Evolutionary conservation across 352 stramenopile genomes (phyloP), one percentile per base, ranked within the genome.

Genomic region (Elongisporangium anandrum): DNA sequence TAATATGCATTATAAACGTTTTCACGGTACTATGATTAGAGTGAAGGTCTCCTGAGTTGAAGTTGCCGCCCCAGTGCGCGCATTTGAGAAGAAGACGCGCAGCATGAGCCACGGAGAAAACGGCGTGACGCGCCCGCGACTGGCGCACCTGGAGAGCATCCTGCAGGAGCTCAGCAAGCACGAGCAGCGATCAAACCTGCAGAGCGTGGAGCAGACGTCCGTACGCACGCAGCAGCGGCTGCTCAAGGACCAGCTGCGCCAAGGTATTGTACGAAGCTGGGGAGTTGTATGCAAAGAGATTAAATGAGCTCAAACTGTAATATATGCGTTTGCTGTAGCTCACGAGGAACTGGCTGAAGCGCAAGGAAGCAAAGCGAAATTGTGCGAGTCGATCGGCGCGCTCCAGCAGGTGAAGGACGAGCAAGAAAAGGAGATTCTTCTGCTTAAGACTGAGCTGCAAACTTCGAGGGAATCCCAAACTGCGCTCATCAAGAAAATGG

Each of bases 311-410:
- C 20, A 34, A 20, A 26, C 21, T 29, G n/a, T 59, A 38, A 55
- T 56, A 20, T 13, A 12, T 26, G 10, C 56, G 19, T 49, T 3
- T 50, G 56, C 63, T 52, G 10, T 24, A 90, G 81, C 70, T 10
- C 77, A 85, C 71, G 74, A 88, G 59, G 80, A 88, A 49, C 59
- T 92, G 24, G 73, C 63, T 29, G 52, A 52, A 41, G 64, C 71
- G 4, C 73, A 84, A 48, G 54, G 61, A 9, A 74, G 71, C 51
- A 88, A 78, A 57, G 64, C 64, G 24, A 76, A 73, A 54, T 26
- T 90, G 22, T 92, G 73, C 60, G 77, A 81, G 55, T 68, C 81
- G 64, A 76, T 89, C 26, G 83, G 83, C 0, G 66, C 56, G 21
- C 60, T 92, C 22, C 71, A 85, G 56, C 80, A 85, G 49, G 49